A percentile compares a stretch with the other conserved stretches of the same genome.
Conservation (phyloP, 257 asterid genomes). For the Fraxinus anomala region DNA sequence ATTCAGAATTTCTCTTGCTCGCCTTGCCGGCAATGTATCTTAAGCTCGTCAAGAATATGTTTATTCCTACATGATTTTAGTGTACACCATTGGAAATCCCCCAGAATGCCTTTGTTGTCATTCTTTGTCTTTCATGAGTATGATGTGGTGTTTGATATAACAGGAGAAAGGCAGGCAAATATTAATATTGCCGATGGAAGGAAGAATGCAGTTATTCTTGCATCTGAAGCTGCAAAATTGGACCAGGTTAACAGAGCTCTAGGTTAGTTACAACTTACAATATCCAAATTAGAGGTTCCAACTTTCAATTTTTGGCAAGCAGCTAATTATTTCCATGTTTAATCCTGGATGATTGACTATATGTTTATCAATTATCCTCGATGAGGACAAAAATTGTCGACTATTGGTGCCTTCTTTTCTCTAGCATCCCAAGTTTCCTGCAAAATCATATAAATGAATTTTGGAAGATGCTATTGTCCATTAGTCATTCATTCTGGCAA, state of each 20-base stretch:
- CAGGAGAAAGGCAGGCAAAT: constrained; percentile 94
- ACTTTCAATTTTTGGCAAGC: background rate
- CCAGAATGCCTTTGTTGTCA: background rate
- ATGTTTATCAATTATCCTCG: no score
- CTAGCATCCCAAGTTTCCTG: background rate
- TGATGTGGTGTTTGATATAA: constrained; percentile 14
- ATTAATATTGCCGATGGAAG: constrained; percentile 81
- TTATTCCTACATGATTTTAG: constrained; percentile 5
- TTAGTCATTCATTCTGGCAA: background rate
- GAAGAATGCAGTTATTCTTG: constrained; percentile 72
- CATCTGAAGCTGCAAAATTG: constrained; percentile 82
- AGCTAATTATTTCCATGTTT: background rate
- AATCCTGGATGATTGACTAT: background rate
- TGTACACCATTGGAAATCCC: background rate
- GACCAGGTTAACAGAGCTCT: constrained; percentile 90
- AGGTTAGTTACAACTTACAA: constrained; percentile 47
- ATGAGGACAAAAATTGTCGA: no score
- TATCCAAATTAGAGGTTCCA: background rate
- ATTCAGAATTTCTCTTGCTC: background rate
- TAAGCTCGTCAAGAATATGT: background rate
- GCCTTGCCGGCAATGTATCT: background rate
- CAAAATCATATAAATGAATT: background rate
- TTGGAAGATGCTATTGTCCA: background rate
- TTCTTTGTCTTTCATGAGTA: constrained; percentile 19
- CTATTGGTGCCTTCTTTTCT: no score